phyloP scores from a whole-genome alignment of 2,329 filamentous ascomycete species.

The Periglandula ipomoeae region DNA sequence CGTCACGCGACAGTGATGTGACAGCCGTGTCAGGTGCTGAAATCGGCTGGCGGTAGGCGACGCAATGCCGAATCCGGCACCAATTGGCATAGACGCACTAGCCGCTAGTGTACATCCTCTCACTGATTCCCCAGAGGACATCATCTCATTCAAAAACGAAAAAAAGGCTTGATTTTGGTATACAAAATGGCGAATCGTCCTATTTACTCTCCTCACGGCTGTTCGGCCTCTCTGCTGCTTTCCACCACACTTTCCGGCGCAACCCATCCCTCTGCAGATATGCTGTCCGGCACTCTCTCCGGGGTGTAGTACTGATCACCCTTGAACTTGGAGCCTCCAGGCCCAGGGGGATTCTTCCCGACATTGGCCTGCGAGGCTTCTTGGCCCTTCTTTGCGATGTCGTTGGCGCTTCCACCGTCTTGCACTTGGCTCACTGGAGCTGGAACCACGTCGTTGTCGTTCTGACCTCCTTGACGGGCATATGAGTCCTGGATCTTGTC shows the following conservation, averaged over 20 bases:
- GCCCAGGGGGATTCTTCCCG: constrained; percentile 23
- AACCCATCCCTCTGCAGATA: constrained; percentile 31
- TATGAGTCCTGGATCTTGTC: constrained; percentile 24
- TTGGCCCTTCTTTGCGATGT: constrained; percentile 25
- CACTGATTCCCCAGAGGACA: too few relatives aligned
- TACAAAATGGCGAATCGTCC: too few relatives aligned
- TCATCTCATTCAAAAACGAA: background rate
- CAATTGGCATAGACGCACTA: too few relatives aligned
- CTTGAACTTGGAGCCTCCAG: constrained; percentile 29
- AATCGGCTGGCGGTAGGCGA: background rate
- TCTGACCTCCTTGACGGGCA: constrained; percentile 19
- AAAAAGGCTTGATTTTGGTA: background rate
- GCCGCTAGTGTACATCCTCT: too few relatives aligned
- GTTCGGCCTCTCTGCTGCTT: constrained; percentile 20
- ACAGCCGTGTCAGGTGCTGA: background rate
- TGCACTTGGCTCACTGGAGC: constrained; percentile 15
- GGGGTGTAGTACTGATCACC: constrained; percentile 31
- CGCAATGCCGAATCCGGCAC: too few relatives aligned
- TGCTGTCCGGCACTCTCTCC: constrained; percentile 32
- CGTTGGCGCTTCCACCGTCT: constrained; percentile 16
- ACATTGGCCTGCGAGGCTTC: constrained; percentile 30
- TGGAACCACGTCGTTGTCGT: constrained; percentile 28
- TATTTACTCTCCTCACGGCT: background rate
- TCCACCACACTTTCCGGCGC: constrained; percentile 32
- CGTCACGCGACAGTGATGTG: constrained; percentile 1